Base-by-base conservation (phyloP, 1,284 basidiomycete genomes). In the Ceratobasidium sp. region DNA sequence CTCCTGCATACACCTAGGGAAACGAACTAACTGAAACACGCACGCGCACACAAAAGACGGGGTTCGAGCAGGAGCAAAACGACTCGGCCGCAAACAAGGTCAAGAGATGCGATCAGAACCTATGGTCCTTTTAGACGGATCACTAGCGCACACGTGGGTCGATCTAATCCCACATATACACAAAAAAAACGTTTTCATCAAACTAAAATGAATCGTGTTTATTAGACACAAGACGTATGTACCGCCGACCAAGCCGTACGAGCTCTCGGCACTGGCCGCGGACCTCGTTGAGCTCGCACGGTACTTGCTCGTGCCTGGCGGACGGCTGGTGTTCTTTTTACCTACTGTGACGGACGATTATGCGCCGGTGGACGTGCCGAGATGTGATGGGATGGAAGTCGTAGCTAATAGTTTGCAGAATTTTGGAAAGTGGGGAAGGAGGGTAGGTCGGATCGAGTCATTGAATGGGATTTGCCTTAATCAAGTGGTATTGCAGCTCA, bases 51-150 rank as follows among this genome's bases (percentile, higher is more conserved):
- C n/a, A n/a, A n/a, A n/a, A 92, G 97, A 99, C 84, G 98, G 97
- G 12, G 96, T 99, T 0, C 89, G 98, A 42, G 97, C 98, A 20
- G 98, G 98, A 0, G 98, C 98, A 2, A 99, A 99, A 85, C 89
- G 97, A 51, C 88, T 98, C 0, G 98, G 98, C 0, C 89, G 96
- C 71, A 86, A 87, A 76, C 85, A 86, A 53, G 84, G 15, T 82
- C 83, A 78, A 83, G 84, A 84, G 23, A 81, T 84, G 15, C 79
- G 84, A 55, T 82, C 84, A 10, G 84, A 84, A 70, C 84, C 87
- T 0, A 84, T 80, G 69, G 64, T 84, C 42, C 77, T 86, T 40
- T 81, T 82, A 1, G 84, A 86, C 78, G 86, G 86, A 1, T 81
- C 80, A 0, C 83, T 81, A 49, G 83, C 86, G 4, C 85, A 87